These are phyloP conservation scores for Podospora conica DNA, from an alignment of 495 filamentous ascomycete species.

Conservation along the genomic window DNA sequence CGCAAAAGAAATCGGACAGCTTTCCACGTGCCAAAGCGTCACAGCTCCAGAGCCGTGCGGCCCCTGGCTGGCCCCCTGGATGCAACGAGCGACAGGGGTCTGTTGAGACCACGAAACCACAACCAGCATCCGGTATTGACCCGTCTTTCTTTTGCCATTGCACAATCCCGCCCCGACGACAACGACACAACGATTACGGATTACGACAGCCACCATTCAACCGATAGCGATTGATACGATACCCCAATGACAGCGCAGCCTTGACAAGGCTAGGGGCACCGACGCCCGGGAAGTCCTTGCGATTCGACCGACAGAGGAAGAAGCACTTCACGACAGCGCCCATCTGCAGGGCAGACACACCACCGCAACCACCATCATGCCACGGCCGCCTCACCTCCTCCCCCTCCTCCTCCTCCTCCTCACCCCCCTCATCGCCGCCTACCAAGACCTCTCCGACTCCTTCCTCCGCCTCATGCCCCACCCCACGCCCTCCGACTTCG, in stretches of 20 bases:
- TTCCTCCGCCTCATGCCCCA: slow-evolving; percentile 57
- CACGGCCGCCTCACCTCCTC: not conserved
- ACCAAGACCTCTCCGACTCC: slow-evolving; percentile 65
- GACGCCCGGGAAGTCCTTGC: not conserved
- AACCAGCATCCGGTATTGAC: not conserved
- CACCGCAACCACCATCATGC: not conserved
- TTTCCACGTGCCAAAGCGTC: too few species aligned
- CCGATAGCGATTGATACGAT: not conserved
- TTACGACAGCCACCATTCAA: not conserved
- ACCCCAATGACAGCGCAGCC: not conserved
- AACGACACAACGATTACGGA: not conserved
- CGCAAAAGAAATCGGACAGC: too few species aligned
- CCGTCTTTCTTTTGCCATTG: not conserved
- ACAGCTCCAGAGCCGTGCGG: too few species aligned
- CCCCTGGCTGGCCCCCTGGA: not conserved
- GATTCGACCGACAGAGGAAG: not conserved
- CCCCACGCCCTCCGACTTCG: slow-evolving; percentile 57
- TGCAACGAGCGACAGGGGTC: not conserved
- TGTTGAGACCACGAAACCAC: not conserved
- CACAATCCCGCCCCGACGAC: not conserved
- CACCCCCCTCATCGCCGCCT: slow-evolving; percentile 39
- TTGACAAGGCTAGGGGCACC: slow-evolving; percentile 1
- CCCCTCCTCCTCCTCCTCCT: slow-evolving; percentile 17
- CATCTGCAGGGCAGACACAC: not conserved
- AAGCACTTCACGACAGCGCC: not conserved